phyloP scores from a whole-genome alignment of 2,329 filamentous ascomycete genomes.

The Anisogramma anomala region DNA sequence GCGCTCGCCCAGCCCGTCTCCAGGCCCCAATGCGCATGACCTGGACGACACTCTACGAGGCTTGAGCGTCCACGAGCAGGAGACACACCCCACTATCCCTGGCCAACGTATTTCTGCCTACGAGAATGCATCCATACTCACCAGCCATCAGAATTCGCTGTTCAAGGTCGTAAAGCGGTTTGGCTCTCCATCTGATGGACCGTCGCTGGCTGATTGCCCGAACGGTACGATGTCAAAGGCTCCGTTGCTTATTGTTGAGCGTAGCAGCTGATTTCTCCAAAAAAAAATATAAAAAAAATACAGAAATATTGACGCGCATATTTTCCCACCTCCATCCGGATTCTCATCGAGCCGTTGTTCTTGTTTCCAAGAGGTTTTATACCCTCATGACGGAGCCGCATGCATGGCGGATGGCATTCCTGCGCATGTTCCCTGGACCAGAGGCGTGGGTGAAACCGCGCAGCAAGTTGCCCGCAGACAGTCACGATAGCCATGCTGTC shows the following conservation, averaged over 20 bases:
- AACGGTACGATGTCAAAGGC: constrained; percentile 52
- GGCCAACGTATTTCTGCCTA: constrained; percentile 49
- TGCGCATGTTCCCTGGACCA: constrained; percentile 76
- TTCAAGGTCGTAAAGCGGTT: constrained; percentile 45
- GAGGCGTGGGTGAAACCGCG: constrained; percentile 35
- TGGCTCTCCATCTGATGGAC: constrained; percentile 27
- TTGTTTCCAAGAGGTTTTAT: constrained; percentile 83
- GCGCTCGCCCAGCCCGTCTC: constrained; percentile 26
- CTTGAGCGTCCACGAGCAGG: constrained; percentile 33
- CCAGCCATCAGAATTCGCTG: constrained; percentile 35
- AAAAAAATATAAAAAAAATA: too few relatives aligned
- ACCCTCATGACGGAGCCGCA: constrained; percentile 79
- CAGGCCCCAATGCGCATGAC: constrained; percentile 28
- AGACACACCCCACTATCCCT: constrained; percentile 23
- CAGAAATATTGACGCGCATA: constrained; percentile 89
- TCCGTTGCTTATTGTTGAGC: neutral
- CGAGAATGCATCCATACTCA: constrained; percentile 44
- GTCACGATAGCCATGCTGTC: constrained; percentile 34
- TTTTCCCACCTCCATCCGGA: constrained; percentile 81
- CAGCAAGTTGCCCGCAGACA: constrained; percentile 25
- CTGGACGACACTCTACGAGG: constrained; percentile 41
- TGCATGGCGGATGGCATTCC: constrained; percentile 86
- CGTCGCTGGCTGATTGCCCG: constrained; percentile 51
- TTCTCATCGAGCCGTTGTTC: constrained; percentile 68
- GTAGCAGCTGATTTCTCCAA: constrained; percentile 20